Percentiles rank a stretch among this genome's conserved stretches.
These are phyloP conservation scores for Acacia confusa DNA, from an alignment of 306 rosid genomes.

Conservation along the genomic window DNA sequence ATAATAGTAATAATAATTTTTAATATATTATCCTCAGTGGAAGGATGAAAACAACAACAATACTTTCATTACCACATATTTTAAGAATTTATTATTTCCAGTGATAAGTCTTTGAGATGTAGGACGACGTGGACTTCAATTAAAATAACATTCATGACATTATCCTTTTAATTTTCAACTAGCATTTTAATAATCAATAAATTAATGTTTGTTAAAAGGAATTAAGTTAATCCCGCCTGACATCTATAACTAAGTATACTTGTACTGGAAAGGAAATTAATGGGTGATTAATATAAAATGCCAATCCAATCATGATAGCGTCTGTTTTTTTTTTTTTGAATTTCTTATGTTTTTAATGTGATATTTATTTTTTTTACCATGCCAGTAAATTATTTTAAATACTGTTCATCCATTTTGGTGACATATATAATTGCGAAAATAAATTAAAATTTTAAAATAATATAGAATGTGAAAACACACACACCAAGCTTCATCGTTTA, in stretches of 20 bases:
- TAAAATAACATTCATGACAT: not conserved
- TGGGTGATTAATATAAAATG: not conserved
- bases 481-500: not conserved
- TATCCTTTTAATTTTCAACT: not conserved
- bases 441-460: not conserved
- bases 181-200: not conserved
- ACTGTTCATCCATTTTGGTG: not conserved
- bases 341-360: not conserved
- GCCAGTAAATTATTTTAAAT: not conserved
- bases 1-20: not conserved
- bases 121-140: slow-evolving; percentile 27
- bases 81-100: slow-evolving; percentile 18
- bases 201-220: not conserved
- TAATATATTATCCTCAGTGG: slow-evolving; percentile 22
- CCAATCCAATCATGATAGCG: not conserved
- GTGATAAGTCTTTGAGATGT: slow-evolving; percentile 20
- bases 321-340: not conserved
- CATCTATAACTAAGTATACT: not conserved
- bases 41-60: slow-evolving; percentile 26
- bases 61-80: not conserved
- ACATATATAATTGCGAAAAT: not conserved
- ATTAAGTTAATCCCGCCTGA: not conserved
- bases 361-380: not conserved
- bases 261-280: not conserved
- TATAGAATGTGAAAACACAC: too few relatives aligned